A percentile compares a stretch with the other conserved stretches of the same genome.
Conservation (phyloP, 108 stramenopile species). For the Cyclotella cryptica region DNA sequence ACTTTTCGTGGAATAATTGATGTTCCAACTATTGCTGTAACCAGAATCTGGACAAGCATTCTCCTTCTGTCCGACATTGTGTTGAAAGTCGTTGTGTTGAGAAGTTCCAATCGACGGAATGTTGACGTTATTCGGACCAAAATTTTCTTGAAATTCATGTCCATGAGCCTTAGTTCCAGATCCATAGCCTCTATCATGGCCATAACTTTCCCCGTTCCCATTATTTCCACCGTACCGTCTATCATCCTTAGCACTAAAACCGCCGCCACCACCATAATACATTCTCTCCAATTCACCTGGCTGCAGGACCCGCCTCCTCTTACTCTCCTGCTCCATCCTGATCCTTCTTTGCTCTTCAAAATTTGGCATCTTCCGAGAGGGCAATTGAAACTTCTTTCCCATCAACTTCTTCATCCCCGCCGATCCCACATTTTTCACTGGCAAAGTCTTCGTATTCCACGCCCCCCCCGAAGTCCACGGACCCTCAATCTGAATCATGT, state of each 20-base stretch:
- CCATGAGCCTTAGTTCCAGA: not conserved
- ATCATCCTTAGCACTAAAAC: not conserved
- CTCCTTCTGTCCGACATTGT: not conserved
- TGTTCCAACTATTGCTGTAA: not conserved
- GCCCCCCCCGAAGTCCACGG: constrained; percentile 16
- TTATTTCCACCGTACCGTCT: not conserved
- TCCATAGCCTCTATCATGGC: not conserved
- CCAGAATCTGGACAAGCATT: not conserved
- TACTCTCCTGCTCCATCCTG: constrained; percentile 39
- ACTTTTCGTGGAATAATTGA: not conserved
- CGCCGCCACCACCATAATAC: constrained; percentile 25
- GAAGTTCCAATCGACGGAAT: no score
- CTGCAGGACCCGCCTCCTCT: constrained; percentile 33
- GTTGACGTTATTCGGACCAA: not conserved
- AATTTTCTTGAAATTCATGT: not conserved
- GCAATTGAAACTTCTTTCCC: constrained; percentile 66
- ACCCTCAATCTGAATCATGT: constrained; percentile 54
- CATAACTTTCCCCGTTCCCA: not conserved
- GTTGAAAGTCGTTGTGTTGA: not conserved
- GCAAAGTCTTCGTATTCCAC: not conserved
- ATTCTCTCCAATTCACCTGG: constrained; percentile 51
- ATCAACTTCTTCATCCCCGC: constrained; percentile 71
- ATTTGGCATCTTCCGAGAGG: constrained; percentile 49
- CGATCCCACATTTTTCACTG: not conserved
- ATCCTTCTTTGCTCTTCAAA: constrained; percentile 40